Evolutionary conservation across 352 stramenopile species (phyloP).

Genomic region (Poterioochromonas sp.): DNA sequence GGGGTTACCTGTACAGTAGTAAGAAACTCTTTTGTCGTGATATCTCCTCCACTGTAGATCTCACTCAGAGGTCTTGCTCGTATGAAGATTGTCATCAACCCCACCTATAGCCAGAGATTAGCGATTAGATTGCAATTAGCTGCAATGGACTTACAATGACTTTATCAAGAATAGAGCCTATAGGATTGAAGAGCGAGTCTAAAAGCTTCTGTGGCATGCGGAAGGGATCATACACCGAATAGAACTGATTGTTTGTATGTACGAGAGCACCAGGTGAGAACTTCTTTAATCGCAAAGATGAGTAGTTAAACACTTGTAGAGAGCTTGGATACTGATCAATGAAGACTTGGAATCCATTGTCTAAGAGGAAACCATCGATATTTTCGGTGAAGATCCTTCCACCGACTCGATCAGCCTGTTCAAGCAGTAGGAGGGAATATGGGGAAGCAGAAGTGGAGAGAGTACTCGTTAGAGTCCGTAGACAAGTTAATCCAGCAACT

Average conservation of each 20-base stretch:
- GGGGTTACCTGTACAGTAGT: not conserved
- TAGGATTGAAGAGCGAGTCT: constrained; percentile 47
- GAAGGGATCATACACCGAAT: constrained; percentile 59
- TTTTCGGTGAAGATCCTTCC: constrained; percentile 53
- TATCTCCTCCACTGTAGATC: not conserved
- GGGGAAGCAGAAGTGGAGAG: too few relatives aligned
- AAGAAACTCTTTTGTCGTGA: not conserved
- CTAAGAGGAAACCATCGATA: constrained; percentile 54
- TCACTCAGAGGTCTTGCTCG: not conserved
- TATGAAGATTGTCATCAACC: not conserved
- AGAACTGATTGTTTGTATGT: constrained; percentile 44
- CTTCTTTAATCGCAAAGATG: constrained; percentile 51
- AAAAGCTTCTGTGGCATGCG: constrained; percentile 50
- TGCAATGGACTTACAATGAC: not conserved
- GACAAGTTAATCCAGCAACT: not conserved
- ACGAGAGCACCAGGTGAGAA: constrained; percentile 59
- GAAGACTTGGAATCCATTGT: constrained; percentile 56
- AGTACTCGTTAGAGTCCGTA: not conserved
- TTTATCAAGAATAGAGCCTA: constrained; percentile 44
- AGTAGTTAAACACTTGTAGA: constrained; percentile 57
- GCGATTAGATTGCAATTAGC: constrained; percentile 4
- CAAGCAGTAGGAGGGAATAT: not conserved
- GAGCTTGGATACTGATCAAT: constrained; percentile 64
- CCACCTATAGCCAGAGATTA: not conserved
- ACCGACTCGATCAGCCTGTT: constrained; percentile 34